Percentiles rank a stretch among this genome's conserved stretches.
Evolutionary conservation across 768 basidiomycete species (phyloP).

Genomic region (Daedaleopsis sinensis): DNA sequence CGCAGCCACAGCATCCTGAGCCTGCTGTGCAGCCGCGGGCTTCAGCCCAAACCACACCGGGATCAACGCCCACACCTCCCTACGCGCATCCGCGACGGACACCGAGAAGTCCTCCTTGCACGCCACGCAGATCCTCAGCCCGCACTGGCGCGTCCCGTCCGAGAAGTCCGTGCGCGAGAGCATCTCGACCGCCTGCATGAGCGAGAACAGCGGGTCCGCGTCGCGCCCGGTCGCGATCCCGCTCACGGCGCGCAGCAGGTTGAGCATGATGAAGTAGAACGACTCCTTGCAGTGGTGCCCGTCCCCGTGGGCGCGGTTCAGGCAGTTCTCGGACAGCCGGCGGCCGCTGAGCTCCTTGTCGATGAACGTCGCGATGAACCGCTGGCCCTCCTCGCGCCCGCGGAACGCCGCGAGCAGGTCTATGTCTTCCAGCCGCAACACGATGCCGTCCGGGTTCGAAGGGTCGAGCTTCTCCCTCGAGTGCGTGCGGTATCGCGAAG

Average conservation of each 20-base stretch:
- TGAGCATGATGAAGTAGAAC: slow-evolving; percentile 77
- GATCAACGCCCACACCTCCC: slow-evolving; percentile 63
- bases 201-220: slow-evolving; percentile 72
- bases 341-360: slow-evolving; percentile 54
- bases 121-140: slow-evolving; percentile 54
- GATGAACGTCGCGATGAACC: slow-evolving; percentile 64
- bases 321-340: slow-evolving; percentile 50
- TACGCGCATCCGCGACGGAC: slow-evolving; percentile 46
- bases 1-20: neutral
- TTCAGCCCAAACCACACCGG: slow-evolving; percentile 67
- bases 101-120: slow-evolving; percentile 53
- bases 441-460: slow-evolving; percentile 7
- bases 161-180: slow-evolving; percentile 70
- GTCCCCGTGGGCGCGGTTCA: slow-evolving; percentile 40
- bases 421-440: slow-evolving; percentile 37
- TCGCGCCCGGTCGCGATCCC: slow-evolving; percentile 75
- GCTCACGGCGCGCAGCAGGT: slow-evolving; percentile 68
- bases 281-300: slow-evolving; percentile 60
- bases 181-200: slow-evolving; percentile 73
- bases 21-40: neutral
- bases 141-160: slow-evolving; percentile 57
- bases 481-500: slow-evolving; percentile 14
- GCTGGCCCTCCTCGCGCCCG: slow-evolving; percentile 69
- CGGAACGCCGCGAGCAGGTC: slow-evolving; percentile 48
- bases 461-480: slow-evolving; percentile 7